phyloP scores from a whole-genome alignment of 2,329 filamentous ascomycete genomes.

The Diaporthe ilicicola region DNA sequence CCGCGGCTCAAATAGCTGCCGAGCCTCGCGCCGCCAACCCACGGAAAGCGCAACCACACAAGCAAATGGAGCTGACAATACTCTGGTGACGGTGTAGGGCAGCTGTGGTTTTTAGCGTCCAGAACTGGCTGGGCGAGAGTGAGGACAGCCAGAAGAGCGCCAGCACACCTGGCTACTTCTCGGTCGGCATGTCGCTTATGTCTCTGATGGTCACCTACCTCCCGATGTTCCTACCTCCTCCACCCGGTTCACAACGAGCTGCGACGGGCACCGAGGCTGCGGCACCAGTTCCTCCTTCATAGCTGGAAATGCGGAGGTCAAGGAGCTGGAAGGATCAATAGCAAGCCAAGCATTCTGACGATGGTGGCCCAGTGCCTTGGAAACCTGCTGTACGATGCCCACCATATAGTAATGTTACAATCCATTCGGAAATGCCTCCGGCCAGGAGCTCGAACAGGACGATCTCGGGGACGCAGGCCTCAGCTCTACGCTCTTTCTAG shows the following conservation, averaged over 20 bases:
- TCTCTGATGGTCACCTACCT: slow-evolving; percentile 48
- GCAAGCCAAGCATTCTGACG: background rate
- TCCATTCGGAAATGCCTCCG: background rate
- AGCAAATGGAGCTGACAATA: background rate
- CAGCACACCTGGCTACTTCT: slow-evolving; percentile 67
- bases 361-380: background rate
- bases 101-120: slow-evolving; percentile 76
- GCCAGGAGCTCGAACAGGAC: background rate
- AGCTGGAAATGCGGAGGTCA: background rate
- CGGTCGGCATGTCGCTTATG: slow-evolving; percentile 48
- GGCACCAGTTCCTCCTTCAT: slow-evolving; percentile 39
- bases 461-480: background rate
- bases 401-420: slow-evolving; percentile 7
- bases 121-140: slow-evolving; percentile 81
- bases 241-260: slow-evolving; percentile 35
- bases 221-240: slow-evolving; percentile 46
- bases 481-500: background rate
- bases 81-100: slow-evolving; percentile 58
- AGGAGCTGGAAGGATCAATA: background rate
- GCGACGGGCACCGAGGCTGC: slow-evolving; percentile 42
- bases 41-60: background rate
- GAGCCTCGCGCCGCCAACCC: background rate
- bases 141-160: slow-evolving; percentile 70
- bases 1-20: background rate
- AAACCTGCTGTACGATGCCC: slow-evolving; percentile 22